phyloP scores from a whole-genome alignment of 768 basidiomycete species.

The Russula dissimulans region DNA sequence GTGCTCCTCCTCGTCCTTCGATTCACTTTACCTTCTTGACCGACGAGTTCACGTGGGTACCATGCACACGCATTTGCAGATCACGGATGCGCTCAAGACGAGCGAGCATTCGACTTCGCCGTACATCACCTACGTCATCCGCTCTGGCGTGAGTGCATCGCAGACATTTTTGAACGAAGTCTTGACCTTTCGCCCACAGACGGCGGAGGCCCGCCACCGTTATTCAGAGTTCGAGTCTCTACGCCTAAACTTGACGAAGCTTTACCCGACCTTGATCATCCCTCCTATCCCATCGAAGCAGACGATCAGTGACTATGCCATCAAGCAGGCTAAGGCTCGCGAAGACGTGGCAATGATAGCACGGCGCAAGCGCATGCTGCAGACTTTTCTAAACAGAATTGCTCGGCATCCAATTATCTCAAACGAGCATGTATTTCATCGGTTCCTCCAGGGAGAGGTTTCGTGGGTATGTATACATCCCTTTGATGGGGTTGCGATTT shows the following conservation, averaged over 20 bases:
- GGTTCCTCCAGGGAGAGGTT: constrained; percentile 91
- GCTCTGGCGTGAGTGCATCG: constrained; percentile 56
- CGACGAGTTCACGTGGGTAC: neutral
- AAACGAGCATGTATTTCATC: constrained; percentile 92
- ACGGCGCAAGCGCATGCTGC: constrained; percentile 86
- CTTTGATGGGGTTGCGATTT: neutral
- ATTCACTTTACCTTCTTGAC: neutral
- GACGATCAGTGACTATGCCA: constrained; percentile 90
- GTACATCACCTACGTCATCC: constrained; percentile 93
- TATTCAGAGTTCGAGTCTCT: constrained; percentile 98
- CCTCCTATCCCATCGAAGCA: constrained; percentile 98
- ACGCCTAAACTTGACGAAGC: constrained; percentile 66
- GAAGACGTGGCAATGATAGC: constrained; percentile 91
- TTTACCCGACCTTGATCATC: constrained; percentile 94
- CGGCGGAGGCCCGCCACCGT: constrained; percentile 72
- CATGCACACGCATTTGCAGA: constrained; percentile 38
- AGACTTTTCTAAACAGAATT: constrained; percentile 88
- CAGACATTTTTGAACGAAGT: neutral
- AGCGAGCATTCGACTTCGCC: constrained; percentile 76
- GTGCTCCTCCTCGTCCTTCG: constrained; percentile 22
- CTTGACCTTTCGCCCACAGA: constrained; percentile 36
- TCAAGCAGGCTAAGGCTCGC: constrained; percentile 93
- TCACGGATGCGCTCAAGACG: constrained; percentile 94
- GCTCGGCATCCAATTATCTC: constrained; percentile 90
- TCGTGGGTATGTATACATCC: constrained; percentile 65